Evolutionary conservation across 805 yeast species (phyloP).

Genomic region (Pichia pseudocactophila): DNA sequence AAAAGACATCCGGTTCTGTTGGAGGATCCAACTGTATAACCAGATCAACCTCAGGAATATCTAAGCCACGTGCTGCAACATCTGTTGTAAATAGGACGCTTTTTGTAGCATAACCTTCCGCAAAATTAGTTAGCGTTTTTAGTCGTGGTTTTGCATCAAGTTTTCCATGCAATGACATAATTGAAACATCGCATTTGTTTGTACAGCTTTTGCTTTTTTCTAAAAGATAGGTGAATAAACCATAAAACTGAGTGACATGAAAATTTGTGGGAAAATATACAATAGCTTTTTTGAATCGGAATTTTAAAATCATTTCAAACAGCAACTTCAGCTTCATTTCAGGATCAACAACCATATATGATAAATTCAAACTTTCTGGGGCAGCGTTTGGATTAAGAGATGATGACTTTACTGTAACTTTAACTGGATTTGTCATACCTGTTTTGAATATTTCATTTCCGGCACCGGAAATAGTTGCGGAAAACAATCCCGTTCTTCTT

Average conservation of each 20-base stretch:
- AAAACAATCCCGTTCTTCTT: slow-evolving; percentile 85
- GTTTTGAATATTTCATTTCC: slow-evolving; percentile 71
- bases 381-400: slow-evolving; percentile 25
- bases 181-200: slow-evolving; percentile 19
- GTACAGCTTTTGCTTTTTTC: slow-evolving; percentile 16
- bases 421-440: slow-evolving; percentile 91
- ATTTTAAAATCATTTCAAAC: slow-evolving; percentile 41
- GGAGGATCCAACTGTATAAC: slow-evolving; percentile 96
- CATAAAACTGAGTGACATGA: slow-evolving; percentile 69
- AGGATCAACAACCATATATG: slow-evolving; percentile 52
- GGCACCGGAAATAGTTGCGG: slow-evolving; percentile 86
- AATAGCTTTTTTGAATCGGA: slow-evolving; percentile 67
- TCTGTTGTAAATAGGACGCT: slow-evolving; percentile 82
- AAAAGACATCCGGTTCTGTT: slow-evolving; percentile 80
- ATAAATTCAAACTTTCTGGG: slow-evolving; percentile 58
- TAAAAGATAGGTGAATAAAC: slow-evolving; percentile 38
- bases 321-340: slow-evolving; percentile 52
- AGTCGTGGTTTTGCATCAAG: slow-evolving; percentile 71
- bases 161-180: slow-evolving; percentile 86
- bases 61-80: slow-evolving; percentile 97
- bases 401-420: slow-evolving; percentile 60
- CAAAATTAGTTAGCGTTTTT: slow-evolving; percentile 58
- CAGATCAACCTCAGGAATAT: slow-evolving; percentile 87
- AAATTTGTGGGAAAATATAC: slow-evolving; percentile 91
- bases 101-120: slow-evolving; percentile 37